Percentiles rank a stretch among this genome's conserved stretches.
phyloP scores from a whole-genome alignment of 768 basidiomycete genomes.

The Podaxis sp. region DNA sequence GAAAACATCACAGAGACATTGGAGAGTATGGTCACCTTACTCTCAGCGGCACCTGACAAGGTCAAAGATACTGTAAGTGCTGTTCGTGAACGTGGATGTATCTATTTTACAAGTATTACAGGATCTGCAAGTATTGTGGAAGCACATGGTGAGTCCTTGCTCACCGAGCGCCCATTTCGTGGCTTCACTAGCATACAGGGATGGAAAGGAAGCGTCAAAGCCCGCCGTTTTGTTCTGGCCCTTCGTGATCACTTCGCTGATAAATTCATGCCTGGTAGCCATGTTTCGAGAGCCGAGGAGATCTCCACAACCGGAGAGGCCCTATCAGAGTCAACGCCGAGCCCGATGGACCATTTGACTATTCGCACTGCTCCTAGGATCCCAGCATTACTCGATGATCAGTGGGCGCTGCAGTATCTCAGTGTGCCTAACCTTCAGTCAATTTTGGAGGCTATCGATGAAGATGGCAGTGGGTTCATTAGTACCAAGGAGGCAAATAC shows the following conservation, averaged over 20 bases:
- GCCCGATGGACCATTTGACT: background rate
- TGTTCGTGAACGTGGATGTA: background rate
- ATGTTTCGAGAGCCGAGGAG: background rate
- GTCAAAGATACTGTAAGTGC: conserved; percentile 38
- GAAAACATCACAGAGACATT: conserved; percentile 15
- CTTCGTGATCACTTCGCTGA: conserved; percentile 39
- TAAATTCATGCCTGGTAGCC: background rate
- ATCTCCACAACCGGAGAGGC: background rate
- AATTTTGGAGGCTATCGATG: conserved; percentile 40
- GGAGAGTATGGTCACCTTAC: conserved; percentile 12
- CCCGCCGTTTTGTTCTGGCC: conserved; percentile 47
- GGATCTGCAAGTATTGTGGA: conserved; percentile 14
- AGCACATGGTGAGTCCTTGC: conserved; percentile 3
- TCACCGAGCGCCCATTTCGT: background rate
- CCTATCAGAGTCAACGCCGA: background rate
- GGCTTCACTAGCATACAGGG: conserved; percentile 26
- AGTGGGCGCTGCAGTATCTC: conserved; percentile 37
- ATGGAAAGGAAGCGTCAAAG: conserved; percentile 55
- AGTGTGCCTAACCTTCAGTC: conserved; percentile 31
- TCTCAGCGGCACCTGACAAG: conserved; percentile 40
- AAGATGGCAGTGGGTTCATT: conserved; percentile 26
- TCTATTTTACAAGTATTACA: background rate
- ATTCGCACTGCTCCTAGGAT: background rate
- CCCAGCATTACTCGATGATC: conserved; percentile 1
- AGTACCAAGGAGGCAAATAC: conserved; percentile 30